Percentiles rank a stretch among this genome's conserved stretches.
Conservation (phyloP, 2,329 filamentous ascomycete genomes). For the Simplicillium sp. region DNA sequence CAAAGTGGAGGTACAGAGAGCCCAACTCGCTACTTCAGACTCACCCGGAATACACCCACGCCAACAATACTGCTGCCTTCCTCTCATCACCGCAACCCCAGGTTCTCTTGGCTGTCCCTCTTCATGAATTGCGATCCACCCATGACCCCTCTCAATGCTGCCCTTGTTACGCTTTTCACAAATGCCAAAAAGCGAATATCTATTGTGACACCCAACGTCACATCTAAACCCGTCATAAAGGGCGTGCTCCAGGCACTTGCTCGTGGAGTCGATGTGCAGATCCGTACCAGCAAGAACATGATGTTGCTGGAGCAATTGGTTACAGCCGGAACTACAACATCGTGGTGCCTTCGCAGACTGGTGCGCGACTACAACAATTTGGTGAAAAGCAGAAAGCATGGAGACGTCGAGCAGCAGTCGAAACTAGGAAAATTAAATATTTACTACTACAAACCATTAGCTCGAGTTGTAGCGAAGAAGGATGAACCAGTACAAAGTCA, state of each 20-base stretch:
- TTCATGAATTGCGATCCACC: slow-evolving; percentile 40
- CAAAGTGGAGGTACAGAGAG: no score
- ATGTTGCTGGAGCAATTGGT: slow-evolving; percentile 76
- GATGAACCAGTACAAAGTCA: slow-evolving; percentile 65
- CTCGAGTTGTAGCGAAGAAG: slow-evolving; percentile 13
- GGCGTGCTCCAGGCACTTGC: slow-evolving; percentile 51
- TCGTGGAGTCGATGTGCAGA: slow-evolving; percentile 57
- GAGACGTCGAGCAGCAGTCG: slow-evolving; percentile 31
- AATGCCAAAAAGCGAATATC: slow-evolving; percentile 51
- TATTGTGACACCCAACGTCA: slow-evolving; percentile 72
- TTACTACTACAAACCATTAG: slow-evolving; percentile 44
- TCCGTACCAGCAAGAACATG: slow-evolving; percentile 59
- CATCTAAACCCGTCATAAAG: slow-evolving; percentile 52
- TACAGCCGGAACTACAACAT: slow-evolving; percentile 67
- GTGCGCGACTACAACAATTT: slow-evolving; percentile 40
- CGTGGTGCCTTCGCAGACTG: slow-evolving; percentile 51
- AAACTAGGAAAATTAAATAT: slow-evolving; percentile 43
- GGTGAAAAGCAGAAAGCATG: slow-evolving; percentile 10
- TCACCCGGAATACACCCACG: no score
- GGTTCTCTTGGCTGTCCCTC: slow-evolving; percentile 51
- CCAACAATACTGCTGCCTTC: slow-evolving; percentile 63
- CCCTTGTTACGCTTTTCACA: slow-evolving; percentile 50
- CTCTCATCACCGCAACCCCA: slow-evolving; percentile 59
- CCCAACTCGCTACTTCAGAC: no score
- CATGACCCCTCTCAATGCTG: slow-evolving; percentile 57